Evolutionary conservation across 106 monocot species (phyloP).

Genomic region (Vanilla planifolia): DNA sequence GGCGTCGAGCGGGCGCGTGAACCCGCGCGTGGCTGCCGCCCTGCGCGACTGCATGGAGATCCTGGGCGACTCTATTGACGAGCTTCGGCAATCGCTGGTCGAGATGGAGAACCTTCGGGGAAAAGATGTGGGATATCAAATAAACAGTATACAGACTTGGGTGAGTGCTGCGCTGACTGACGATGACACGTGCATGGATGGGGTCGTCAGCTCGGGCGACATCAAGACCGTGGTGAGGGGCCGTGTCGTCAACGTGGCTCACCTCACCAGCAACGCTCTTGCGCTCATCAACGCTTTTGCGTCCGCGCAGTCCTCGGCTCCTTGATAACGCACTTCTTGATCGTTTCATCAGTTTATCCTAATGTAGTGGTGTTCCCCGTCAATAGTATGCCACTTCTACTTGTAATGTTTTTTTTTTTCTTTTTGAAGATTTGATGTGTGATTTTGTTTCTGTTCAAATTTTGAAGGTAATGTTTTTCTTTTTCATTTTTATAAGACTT

Average conservation of each 20-base stretch:
- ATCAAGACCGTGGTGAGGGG: not conserved
- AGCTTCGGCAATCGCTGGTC: not conserved
- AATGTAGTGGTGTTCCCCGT: too few relatives aligned
- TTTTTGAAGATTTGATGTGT: too few relatives aligned
- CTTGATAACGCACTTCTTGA: too few relatives aligned
- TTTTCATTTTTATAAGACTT: too few relatives aligned
- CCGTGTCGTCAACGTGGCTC: not conserved
- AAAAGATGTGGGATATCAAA: not conserved
- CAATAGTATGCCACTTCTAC: too few relatives aligned
- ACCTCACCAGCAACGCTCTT: slow-evolving; percentile 23
- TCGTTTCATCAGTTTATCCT: too few relatives aligned
- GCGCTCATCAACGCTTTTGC: slow-evolving; percentile 14
- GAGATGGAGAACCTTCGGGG: slow-evolving; percentile 6
- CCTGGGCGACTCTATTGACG: slow-evolving; percentile 16
- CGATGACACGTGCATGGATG: slow-evolving; percentile 26
- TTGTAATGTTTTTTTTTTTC: too few relatives aligned
- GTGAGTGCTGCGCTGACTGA: slow-evolving; percentile 29
- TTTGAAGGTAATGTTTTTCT: too few relatives aligned
- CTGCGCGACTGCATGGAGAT: slow-evolving; percentile 15
- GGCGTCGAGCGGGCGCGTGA: not conserved
- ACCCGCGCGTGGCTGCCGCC: not conserved
- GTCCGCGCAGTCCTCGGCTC: not conserved
- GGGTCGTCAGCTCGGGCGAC: not conserved
- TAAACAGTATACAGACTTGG: slow-evolving; percentile 21
- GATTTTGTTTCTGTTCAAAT: too few relatives aligned